Conservation (phyloP, 1,139 yeast species). For the Candida sanyaensis region DNA sequence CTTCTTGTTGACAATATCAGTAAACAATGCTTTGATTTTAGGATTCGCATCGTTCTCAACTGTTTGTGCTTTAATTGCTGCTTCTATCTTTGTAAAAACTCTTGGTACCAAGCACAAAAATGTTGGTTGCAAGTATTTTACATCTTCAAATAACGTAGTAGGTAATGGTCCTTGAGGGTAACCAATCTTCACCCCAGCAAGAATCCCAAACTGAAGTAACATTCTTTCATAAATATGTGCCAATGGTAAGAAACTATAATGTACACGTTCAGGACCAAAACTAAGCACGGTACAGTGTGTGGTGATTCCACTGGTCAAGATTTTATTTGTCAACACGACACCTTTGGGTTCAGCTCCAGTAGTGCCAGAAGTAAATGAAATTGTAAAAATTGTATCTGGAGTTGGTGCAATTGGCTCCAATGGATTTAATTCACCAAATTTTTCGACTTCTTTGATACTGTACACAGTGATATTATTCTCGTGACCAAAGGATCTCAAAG, state of each 20-base stretch:
- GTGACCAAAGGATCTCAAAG: constrained; percentile 23
- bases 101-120: constrained; percentile 42
- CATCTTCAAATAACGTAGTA: constrained; percentile 39
- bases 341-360: constrained; percentile 77
- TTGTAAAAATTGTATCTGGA: constrained; percentile 57
- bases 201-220: constrained; percentile 24
- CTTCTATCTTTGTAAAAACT: constrained; percentile 40
- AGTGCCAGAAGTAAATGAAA: constrained; percentile 77
- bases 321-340: constrained; percentile 57
- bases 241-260: constrained; percentile 24
- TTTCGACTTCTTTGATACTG: constrained; percentile 53
- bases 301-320: constrained; percentile 51
- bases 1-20: constrained; percentile 32
- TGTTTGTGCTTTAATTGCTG: constrained; percentile 48
- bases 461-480: constrained; percentile 31
- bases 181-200: constrained; percentile 35
- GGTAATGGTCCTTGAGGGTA: constrained; percentile 44
- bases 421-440: constrained; percentile 52
- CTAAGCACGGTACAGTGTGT: constrained; percentile 20
- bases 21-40: constrained; percentile 23
- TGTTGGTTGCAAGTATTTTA: constrained; percentile 35
- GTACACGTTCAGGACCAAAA: constrained; percentile 10
- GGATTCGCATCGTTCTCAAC: constrained; percentile 43
- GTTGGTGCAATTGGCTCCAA: constrained; percentile 48
- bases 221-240: constrained; percentile 69